A percentile compares a stretch with the other conserved stretches of the same genome.
Evolutionary conservation across 345 rosid species (phyloP).

Genomic region (Arabis alpina): DNA sequence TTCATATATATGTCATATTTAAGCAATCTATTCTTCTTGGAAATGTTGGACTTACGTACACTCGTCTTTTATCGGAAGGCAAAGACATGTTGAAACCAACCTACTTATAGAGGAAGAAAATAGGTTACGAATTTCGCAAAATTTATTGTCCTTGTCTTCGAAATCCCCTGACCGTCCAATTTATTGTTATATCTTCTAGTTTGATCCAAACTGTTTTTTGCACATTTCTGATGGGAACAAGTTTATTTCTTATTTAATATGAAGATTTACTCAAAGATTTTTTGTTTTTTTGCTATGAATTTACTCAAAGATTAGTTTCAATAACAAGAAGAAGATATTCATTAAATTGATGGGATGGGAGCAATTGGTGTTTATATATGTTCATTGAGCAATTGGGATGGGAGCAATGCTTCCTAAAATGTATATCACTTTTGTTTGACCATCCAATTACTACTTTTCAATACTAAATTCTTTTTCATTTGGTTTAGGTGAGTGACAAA

Average conservation of each 20-base stretch:
- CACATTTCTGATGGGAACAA: neutral
- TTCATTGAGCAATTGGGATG: too few relatives aligned
- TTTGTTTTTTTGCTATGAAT: too few relatives aligned
- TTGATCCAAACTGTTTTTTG: neutral
- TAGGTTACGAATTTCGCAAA: constrained; percentile 1
- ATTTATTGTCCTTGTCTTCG: neutral
- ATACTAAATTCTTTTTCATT: too few relatives aligned
- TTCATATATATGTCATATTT: neutral
- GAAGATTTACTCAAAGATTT: too few relatives aligned
- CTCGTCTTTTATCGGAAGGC: neutral
- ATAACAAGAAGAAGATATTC: too few relatives aligned
- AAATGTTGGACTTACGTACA: neutral
- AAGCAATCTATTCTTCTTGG: neutral
- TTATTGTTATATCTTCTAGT: neutral
- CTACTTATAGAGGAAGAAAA: neutral
- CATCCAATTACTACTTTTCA: too few relatives aligned
- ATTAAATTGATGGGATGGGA: too few relatives aligned
- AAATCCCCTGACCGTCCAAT: neutral
- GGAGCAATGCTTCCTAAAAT: too few relatives aligned
- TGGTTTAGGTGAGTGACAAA: too few relatives aligned
- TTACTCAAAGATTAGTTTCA: too few relatives aligned
- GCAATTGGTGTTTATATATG: too few relatives aligned
- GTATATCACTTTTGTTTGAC: too few relatives aligned
- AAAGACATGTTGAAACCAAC: neutral
- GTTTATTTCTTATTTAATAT: neutral